These are phyloP conservation scores for Halteria grandinella DNA, from an alignment of 73 alveolate genomes.

Conservation along the genomic window DNA sequence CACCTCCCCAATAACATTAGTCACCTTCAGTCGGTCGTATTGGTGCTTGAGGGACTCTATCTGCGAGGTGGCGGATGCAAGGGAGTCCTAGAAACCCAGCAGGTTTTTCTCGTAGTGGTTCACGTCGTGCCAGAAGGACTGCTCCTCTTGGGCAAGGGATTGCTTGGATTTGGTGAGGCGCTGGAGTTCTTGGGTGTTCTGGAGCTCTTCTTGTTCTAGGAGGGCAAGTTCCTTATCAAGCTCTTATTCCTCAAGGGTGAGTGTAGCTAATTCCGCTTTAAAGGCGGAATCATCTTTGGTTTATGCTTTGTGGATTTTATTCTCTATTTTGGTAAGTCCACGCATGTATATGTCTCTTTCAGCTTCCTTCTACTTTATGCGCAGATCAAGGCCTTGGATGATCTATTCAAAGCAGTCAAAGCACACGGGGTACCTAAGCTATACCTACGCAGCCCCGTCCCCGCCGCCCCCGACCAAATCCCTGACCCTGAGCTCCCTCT, in stretches of 20 bases:
- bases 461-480: conserved; percentile 27
- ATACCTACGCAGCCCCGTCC: neutral
- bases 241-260: conserved; percentile 16
- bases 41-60: conserved; percentile 24
- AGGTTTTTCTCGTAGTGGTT: conserved; percentile 64
- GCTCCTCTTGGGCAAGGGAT: conserved; percentile 50
- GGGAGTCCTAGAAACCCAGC: conserved; percentile 49
- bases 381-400: conserved; percentile 17
- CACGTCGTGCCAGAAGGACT: conserved; percentile 60
- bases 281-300: conserved; percentile 19
- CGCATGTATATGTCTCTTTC: conserved; percentile 49
- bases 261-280: conserved; percentile 22
- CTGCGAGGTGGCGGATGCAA: conserved; percentile 29
- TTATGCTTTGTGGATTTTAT: neutral
- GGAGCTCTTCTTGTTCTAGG: conserved; percentile 1
- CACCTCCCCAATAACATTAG: conserved; percentile 70
- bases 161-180: conserved; percentile 1
- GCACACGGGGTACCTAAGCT: conserved; percentile 49
- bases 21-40: conserved; percentile 40
- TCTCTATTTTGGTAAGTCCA: conserved; percentile 50
- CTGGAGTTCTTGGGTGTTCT: neutral
- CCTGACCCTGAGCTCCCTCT: conserved; percentile 28
- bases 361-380: conserved; percentile 18
- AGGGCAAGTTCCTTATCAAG: neutral
- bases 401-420: conserved; percentile 49